Evolutionary conservation across 2,329 filamentous ascomycete genomes (phyloP), one percentile per base, ranked within the genome.

Genomic region (Fusarium veterinarium): DNA sequence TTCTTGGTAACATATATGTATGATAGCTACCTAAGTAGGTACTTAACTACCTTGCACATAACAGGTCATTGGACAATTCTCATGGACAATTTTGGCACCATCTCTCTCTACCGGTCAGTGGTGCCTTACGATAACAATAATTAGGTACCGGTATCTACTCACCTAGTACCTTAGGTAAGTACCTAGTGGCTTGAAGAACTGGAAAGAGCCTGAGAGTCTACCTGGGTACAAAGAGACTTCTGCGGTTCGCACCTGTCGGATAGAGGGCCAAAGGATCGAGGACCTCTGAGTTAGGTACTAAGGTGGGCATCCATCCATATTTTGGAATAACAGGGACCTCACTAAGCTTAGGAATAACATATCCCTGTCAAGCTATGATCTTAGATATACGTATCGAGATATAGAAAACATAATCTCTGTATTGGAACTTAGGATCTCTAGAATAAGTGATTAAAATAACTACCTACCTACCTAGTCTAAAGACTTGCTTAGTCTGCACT

Each of bases 21-120:
- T 70, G 55, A 69, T 64, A 64, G 40, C n/a, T 51, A 35, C 30
- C 16, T 37, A 37, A 19, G 35, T 37, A 37, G 35, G 17, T 33
- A 33, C 33, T 33, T 16, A 49, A 16, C 20, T 20, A 46, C 46
- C 46, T 19, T 19, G 19, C 19, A 51, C 30, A 30, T 23, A 33
- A 51, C 33, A 51, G 12, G n/a, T 23, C 28, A 33, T 48, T 17
- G 28, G n/a, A 17, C 16, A 20, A 30, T 48, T 23, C n/a, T 33
- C 35, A 51, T 8, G 16, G 11, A 33, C 10, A 49, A 49, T n/a
- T 23, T 33, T 13, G 30, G 46, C 16, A 33, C n/a, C 31, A 49
- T 49, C 23, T 23, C 30, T n/a, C 20, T 13, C 14, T 23, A n/a
- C n/a, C 11, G 20, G 28, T 10, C 20, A 48, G n/a, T 23, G 20